These are phyloP conservation scores for Leavenworthia alabamica DNA, from an alignment of 345 rosid genomes.

Conservation along the genomic window DNA sequence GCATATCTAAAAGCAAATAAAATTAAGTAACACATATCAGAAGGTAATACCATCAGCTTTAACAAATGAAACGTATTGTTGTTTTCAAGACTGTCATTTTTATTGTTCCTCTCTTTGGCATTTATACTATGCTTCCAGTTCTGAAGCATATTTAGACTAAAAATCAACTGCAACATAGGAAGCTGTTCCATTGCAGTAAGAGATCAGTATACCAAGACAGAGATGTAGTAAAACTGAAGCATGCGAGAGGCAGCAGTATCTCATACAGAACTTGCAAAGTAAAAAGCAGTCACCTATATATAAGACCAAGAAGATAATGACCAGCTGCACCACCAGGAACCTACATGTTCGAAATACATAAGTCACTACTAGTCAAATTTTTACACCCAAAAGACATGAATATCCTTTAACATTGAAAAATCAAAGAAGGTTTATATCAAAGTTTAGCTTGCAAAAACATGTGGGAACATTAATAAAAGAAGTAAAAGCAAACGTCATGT, in stretches of 20 bases:
- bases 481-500: constrained; percentile 3
- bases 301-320: constrained; percentile 88
- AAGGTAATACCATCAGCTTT: background rate
- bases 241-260: background rate
- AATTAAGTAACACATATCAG: constrained; percentile 9
- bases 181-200: background rate
- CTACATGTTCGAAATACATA: constrained; percentile 33
- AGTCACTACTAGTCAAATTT: background rate
- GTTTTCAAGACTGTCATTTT: background rate
- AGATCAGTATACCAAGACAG: constrained; percentile 5
- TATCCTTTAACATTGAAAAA: background rate
- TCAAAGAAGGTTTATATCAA: background rate
- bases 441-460: background rate
- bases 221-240: background rate
- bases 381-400: background rate
- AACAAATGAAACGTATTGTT: background rate
- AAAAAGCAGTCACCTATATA: constrained; percentile 52
- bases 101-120: background rate
- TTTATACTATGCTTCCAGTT: background rate
- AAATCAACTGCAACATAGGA: background rate
- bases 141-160: background rate
- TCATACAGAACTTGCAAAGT: constrained; percentile 1
- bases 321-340: constrained; percentile 90
- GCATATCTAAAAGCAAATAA: constrained; percentile 47
- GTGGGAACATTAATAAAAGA: background rate